Evolutionary conservation across 1,284 basidiomycete species (phyloP).

Genomic region (Microbotryum saponariae): DNA sequence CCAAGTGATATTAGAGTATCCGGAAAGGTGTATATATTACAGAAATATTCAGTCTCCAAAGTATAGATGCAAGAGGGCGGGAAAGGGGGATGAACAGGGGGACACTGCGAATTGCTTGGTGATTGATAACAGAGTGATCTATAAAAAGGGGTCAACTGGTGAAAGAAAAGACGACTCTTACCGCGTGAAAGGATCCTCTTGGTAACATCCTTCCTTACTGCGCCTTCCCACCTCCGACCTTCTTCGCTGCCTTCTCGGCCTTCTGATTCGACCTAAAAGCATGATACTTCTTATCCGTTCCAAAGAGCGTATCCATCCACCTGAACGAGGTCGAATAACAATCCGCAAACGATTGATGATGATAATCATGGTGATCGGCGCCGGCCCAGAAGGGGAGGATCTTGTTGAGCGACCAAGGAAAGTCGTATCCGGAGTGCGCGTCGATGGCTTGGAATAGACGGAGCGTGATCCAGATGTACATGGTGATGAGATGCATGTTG

Average conservation of each 20-base stretch:
- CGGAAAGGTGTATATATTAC: too few relatives aligned
- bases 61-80: too few relatives aligned
- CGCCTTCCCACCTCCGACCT: slow-evolving; percentile 15
- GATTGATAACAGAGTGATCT: too few relatives aligned
- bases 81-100: too few relatives aligned
- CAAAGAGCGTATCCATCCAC: slow-evolving; percentile 30
- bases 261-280: slow-evolving; percentile 25
- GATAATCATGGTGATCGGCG: slow-evolving; percentile 66
- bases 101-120: too few relatives aligned
- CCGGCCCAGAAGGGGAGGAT: slow-evolving; percentile 96
- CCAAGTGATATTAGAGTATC: background rate
- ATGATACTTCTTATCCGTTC: slow-evolving; percentile 37
- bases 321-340: slow-evolving; percentile 37
- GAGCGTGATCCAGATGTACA: slow-evolving; percentile 79
- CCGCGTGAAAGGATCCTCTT: background rate
- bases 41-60: too few relatives aligned
- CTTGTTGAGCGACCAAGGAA: slow-evolving; percentile 95
- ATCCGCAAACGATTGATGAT: slow-evolving; percentile 34
- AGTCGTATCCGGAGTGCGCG: slow-evolving; percentile 89
- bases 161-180: too few relatives aligned
- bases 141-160: too few relatives aligned
- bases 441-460: slow-evolving; percentile 97
- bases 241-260: slow-evolving; percentile 16
- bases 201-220: background rate
- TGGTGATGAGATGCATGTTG: slow-evolving; percentile 79